Percentiles rank a stretch among this genome's conserved stretches.
Evolutionary conservation across 495 filamentous ascomycete genomes (phyloP).

Genomic region (Neurospora sp.): DNA sequence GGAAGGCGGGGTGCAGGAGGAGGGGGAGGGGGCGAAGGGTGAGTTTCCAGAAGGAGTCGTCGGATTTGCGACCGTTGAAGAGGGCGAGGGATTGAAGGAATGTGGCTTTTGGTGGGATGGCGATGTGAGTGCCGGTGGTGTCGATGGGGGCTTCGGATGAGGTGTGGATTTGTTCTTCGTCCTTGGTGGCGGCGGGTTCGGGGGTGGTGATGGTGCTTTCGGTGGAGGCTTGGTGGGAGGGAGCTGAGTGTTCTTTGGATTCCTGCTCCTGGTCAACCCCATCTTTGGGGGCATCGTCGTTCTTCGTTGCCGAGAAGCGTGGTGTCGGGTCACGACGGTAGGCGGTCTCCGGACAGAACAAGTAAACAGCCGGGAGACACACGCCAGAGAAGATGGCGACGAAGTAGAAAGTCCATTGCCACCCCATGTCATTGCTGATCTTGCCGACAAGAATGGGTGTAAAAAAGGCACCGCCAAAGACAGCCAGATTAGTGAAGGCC

Average conservation of each 20-base stretch:
- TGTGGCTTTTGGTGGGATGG: constrained; percentile 32
- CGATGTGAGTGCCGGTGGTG: background rate
- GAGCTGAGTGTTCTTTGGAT: background rate
- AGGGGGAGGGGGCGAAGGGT: constrained; percentile 54
- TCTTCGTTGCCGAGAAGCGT: background rate
- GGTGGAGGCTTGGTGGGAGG: too few species aligned
- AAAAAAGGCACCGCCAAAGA: constrained; percentile 88
- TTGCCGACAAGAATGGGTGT: constrained; percentile 83
- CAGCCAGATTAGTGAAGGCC: constrained; percentile 78
- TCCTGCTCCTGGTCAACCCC: background rate
- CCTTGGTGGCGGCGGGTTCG: background rate
- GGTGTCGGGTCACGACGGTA: constrained; percentile 46
- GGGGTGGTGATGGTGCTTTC: too few species aligned
- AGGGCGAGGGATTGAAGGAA: constrained; percentile 48
- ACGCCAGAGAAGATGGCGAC: constrained; percentile 59
- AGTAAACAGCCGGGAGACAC: constrained; percentile 53
- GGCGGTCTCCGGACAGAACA: constrained; percentile 82
- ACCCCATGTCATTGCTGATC: constrained; percentile 64
- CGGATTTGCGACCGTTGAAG: constrained; percentile 74
- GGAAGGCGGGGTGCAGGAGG: constrained; percentile 69
- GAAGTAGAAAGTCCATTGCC: constrained; percentile 72
- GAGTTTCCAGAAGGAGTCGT: constrained; percentile 49
- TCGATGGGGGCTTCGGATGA: background rate
- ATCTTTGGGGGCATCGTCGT: background rate
- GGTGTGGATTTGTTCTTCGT: background rate